phyloP scores from a whole-genome alignment of 2,329 filamentous ascomycete species.

The Gnomoniopsis smithogilvyi region DNA sequence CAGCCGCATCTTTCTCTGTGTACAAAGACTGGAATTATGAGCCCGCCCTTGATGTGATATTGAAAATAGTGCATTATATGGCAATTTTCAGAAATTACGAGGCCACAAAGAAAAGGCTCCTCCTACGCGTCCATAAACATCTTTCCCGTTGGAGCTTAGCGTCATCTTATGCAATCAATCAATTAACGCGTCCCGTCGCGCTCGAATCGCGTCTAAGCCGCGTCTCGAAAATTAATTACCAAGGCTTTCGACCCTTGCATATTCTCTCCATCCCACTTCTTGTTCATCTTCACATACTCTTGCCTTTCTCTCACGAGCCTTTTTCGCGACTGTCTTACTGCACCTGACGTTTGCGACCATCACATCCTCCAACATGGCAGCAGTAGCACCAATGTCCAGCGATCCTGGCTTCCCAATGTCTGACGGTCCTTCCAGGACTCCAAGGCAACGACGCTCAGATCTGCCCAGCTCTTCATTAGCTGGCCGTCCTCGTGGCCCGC shows the following conservation, averaged over 20 bases:
- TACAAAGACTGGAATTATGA: background rate
- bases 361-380: slow-evolving; percentile 17
- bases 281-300: background rate
- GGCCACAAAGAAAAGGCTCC: background rate
- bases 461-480: slow-evolving; percentile 47
- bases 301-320: background rate
- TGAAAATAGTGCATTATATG: background rate
- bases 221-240: background rate
- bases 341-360: background rate
- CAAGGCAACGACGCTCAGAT: slow-evolving; percentile 38
- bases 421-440: slow-evolving; percentile 47
- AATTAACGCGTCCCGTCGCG: no score
- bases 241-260: background rate
- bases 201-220: background rate
- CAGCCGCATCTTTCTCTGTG: background rate
- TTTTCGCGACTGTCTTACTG: background rate
- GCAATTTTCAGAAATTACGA: background rate
- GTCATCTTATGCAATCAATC: slow-evolving; percentile 11
- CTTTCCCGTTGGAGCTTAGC: slow-evolving; percentile 11
- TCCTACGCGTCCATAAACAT: slow-evolving; percentile 3
- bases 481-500: slow-evolving; percentile 54
- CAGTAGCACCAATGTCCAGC: slow-evolving; percentile 50
- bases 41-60: background rate
- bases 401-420: slow-evolving; percentile 57
- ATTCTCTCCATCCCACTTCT: slow-evolving; percentile 1